Base-by-base conservation (phyloP, 805 yeast genomes). In the Ogataea thermomethanolica region DNA sequence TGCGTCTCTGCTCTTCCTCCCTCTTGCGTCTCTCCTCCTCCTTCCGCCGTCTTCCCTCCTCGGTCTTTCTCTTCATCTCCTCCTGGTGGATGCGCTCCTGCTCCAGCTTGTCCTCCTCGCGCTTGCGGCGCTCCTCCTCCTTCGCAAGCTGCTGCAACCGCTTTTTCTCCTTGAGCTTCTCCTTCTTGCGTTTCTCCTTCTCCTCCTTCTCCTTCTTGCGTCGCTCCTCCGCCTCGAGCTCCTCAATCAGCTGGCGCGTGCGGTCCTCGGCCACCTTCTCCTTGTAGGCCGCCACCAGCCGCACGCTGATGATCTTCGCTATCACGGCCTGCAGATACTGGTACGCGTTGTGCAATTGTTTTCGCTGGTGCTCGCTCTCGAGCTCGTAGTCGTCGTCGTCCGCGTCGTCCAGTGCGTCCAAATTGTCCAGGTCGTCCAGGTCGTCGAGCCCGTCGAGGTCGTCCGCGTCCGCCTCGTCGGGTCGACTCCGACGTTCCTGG, bases 241-340 rank as follows among this genome's bases (percentile, higher is more conserved):
- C 91, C 55, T 73, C 78, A 44, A 84, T 69, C 46, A 84, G 68
- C 44, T 73, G 75, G 42, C 71, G 66, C 8, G 83, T 73, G 43
- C 81, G 71, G 51, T 84, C 93, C 44, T 83, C 87, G 9, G 95
- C 90, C 34, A 84, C 76, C 48, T 79, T 83, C 52, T 83, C 90
- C 46, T 84, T 84, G 56, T 81, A 89, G 0, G 95, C 86, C 23
- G 74, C 77, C 54, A 84, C 69, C 24, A 90, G 74, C 32, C 88
- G 74, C 49, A 78, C 80, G 54, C 84, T 86, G 51, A 90, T 73
- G 56, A 87, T 70, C 38, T 86, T 78, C 4, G 93, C 82, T 1
- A 90, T 85, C 41, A 88, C 84, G 38, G 85, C 71, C 53, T 86
- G 88, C 46, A 90, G 74, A 70, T 87, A 74, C 20, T 84, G 78